These are phyloP conservation scores for Ganoderma leucocontextum DNA, from an alignment of 1,284 basidiomycete species.

Conservation along the genomic window DNA sequence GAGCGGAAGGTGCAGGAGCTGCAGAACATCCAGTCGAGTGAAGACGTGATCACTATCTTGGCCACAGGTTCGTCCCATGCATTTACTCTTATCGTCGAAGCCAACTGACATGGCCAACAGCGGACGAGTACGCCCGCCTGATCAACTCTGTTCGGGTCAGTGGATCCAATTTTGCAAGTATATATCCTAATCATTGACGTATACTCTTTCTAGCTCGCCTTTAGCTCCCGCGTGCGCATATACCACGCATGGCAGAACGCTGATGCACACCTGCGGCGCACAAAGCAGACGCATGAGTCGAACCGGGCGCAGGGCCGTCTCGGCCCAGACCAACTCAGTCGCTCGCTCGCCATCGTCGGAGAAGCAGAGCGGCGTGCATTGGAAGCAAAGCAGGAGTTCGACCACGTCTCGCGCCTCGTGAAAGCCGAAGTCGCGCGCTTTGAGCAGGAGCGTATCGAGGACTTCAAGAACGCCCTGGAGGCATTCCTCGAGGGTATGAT, in stretches of 20 bases:
- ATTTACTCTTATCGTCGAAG: neutral
- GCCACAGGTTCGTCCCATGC: constrained; percentile 62
- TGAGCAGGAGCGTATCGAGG: constrained; percentile 91
- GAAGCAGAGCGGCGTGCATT: constrained; percentile 88
- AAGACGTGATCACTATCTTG: constrained; percentile 82
- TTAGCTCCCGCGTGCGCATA: constrained; percentile 84
- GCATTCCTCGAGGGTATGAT: constrained; percentile 87
- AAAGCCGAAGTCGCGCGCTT: constrained; percentile 94
- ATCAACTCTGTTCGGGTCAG: constrained; percentile 89
- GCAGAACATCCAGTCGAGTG: constrained; percentile 76
- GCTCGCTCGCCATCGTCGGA: constrained; percentile 78
- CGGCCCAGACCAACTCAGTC: constrained; percentile 69
- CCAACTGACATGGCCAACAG: constrained; percentile 43
- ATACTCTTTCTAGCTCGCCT: constrained; percentile 69
- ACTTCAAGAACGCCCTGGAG: constrained; percentile 84
- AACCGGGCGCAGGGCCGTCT: constrained; percentile 78
- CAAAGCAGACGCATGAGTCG: constrained; percentile 82
- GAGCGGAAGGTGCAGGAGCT: constrained; percentile 75
- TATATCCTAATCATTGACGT: neutral
- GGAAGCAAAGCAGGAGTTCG: constrained; percentile 88
- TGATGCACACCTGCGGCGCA: constrained; percentile 79
- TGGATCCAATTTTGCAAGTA: constrained; percentile 23
- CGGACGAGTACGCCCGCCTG: constrained; percentile 92
- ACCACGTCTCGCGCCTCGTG: constrained; percentile 85
- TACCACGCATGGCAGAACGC: constrained; percentile 84